Conservation (phyloP, 108 stramenopile genomes). For the Bacterosira constricta region DNA sequence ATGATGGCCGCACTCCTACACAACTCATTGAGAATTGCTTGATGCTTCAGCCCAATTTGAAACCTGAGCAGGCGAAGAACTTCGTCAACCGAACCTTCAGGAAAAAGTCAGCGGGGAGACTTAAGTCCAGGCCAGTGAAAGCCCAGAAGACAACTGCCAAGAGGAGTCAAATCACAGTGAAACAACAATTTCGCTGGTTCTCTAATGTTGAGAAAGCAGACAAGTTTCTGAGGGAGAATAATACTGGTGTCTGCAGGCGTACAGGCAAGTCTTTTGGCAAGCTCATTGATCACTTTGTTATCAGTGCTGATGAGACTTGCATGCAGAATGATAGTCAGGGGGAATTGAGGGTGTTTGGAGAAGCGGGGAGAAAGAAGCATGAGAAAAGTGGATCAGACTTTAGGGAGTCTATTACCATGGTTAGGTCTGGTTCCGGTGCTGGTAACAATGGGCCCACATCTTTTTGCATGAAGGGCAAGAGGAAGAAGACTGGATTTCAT, state of each 20-base stretch:
- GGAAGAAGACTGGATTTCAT: neutral
- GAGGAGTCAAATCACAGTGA: neutral
- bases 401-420: slow-evolving; percentile 8
- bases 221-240: neutral
- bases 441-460: slow-evolving; percentile 12
- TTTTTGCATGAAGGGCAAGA: slow-evolving; percentile 9
- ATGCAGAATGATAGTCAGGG: slow-evolving; percentile 12
- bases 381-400: slow-evolving; percentile 18
- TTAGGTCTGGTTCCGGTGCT: slow-evolving; percentile 6
- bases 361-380: slow-evolving; percentile 14
- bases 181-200: slow-evolving; percentile 8
- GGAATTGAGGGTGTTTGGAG: slow-evolving; percentile 8
- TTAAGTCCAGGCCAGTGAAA: slow-evolving; percentile 1
- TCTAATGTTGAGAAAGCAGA: neutral
- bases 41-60: neutral
- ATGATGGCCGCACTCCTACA: slow-evolving; percentile 1
- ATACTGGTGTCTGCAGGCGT: slow-evolving; percentile 7
- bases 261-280: slow-evolving; percentile 29
- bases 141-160: slow-evolving; percentile 9
- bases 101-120: neutral
- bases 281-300: slow-evolving; percentile 19
- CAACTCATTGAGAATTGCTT: neutral
- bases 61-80: neutral
- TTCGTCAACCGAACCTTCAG: neutral
- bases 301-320: slow-evolving; percentile 19